These are phyloP conservation scores for Epithele typhae DNA, from an alignment of 768 basidiomycete genomes.

Conservation along the genomic window DNA sequence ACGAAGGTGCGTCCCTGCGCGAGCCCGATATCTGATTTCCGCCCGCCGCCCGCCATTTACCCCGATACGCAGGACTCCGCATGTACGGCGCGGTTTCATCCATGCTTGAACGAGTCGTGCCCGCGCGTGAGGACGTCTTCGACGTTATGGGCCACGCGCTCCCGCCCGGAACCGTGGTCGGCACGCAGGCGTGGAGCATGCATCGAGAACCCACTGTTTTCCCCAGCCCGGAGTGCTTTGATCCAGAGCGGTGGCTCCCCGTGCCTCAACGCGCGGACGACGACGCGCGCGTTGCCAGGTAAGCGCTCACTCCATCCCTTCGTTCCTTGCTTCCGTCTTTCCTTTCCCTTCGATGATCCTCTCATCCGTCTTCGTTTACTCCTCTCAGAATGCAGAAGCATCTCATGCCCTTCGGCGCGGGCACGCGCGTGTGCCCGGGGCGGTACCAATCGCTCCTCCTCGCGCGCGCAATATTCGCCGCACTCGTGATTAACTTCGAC, in stretches of 20 bases:
- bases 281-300: background rate
- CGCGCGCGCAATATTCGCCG: slow-evolving; percentile 48
- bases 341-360: background rate
- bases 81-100: slow-evolving; percentile 62
- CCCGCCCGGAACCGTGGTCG: slow-evolving; percentile 62
- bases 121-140: slow-evolving; percentile 52
- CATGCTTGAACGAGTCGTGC: slow-evolving; percentile 64
- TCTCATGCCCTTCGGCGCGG: slow-evolving; percentile 67
- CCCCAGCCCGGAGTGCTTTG: slow-evolving; percentile 60
- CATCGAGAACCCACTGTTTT: slow-evolving; percentile 63
- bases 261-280: slow-evolving; percentile 2
- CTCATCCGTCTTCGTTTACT: background rate
- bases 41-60: too few species aligned
- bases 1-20: background rate
- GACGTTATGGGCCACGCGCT: slow-evolving; percentile 66
- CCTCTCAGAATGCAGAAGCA: slow-evolving; percentile 47
- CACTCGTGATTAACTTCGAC: slow-evolving; percentile 57
- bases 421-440: slow-evolving; percentile 61
- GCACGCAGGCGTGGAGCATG: slow-evolving; percentile 71
- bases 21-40: background rate
- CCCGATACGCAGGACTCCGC: slow-evolving; percentile 44
- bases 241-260: slow-evolving; percentile 54
- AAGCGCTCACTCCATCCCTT: background rate
- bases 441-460: slow-evolving; percentile 61
- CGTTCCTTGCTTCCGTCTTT: background rate